These are phyloP conservation scores for Paspalum notatum DNA, from an alignment of 176 grass and related monocot species.

Conservation along the genomic window DNA sequence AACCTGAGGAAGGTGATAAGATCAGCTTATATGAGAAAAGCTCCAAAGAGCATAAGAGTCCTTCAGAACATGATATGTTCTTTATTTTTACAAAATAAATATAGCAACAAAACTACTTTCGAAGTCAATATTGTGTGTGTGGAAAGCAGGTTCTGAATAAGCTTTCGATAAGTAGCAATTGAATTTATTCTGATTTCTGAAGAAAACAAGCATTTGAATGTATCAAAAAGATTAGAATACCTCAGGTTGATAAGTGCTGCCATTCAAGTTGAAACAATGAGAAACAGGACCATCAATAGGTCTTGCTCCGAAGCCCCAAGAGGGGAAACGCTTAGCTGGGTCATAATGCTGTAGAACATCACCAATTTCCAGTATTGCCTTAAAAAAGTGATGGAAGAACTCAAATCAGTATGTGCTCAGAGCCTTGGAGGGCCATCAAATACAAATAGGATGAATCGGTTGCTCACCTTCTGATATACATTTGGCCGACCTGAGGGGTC, in stretches of 20 bases:
- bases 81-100: constrained; percentile 14
- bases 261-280: constrained; percentile 98
- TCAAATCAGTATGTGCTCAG: constrained; percentile 37
- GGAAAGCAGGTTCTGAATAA: constrained; percentile 8
- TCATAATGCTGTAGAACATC: constrained; percentile 93
- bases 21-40: constrained; percentile 36
- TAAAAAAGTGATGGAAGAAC: constrained; percentile 35
- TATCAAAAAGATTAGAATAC: constrained; percentile 45
- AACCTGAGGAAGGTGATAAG: constrained; percentile 58
- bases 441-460: constrained; percentile 34
- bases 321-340: constrained; percentile 69
- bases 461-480: constrained; percentile 97
- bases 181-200: constrained; percentile 6
- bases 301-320: constrained; percentile 98
- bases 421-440: constrained; percentile 19
- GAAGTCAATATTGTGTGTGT: neutral
- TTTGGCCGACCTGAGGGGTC: constrained; percentile 96
- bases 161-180: neutral
- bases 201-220: constrained; percentile 22
- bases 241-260: constrained; percentile 88
- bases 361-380: constrained; percentile 96
- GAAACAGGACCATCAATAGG: constrained; percentile 97
- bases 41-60: constrained; percentile 27
- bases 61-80: neutral
- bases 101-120: constrained; percentile 23